A percentile compares a stretch with the other conserved stretches of the same genome.
Conservation (phyloP, 495 filamentous ascomycete species). For the Aspergillus ellipticus region DNA sequence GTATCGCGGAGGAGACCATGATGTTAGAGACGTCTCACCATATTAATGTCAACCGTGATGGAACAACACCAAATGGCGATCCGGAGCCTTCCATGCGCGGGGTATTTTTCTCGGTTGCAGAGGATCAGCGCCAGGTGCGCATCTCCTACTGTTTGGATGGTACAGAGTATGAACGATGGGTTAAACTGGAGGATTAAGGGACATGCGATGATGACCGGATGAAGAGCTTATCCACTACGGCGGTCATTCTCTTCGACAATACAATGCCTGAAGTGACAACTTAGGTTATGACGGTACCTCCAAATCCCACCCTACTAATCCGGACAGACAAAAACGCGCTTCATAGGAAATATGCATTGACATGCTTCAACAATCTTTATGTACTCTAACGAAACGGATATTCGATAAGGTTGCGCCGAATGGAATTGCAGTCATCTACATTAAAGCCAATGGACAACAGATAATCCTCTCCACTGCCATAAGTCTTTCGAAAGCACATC, state of each 20-base stretch:
- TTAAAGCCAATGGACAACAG: not conserved
- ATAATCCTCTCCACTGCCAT: not conserved
- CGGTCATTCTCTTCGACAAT: not conserved
- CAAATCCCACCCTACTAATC: no score
- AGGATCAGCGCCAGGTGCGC: not conserved
- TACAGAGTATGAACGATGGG: not conserved
- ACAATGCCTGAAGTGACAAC: not conserved
- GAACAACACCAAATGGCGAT: not conserved
- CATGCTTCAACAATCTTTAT: not conserved
- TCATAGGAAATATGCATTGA: no score
- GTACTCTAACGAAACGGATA: not conserved
- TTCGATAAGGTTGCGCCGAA: not conserved
- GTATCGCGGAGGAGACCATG: slow-evolving; percentile 11
- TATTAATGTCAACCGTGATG: not conserved
- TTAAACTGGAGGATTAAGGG: not conserved
- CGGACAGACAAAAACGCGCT: no score
- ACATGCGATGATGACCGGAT: not conserved
- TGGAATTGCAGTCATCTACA: not conserved
- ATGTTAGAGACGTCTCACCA: slow-evolving; percentile 3
- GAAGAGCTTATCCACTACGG: not conserved
- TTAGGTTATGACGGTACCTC: not conserved
- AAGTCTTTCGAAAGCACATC: not conserved
- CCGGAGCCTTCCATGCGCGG: not conserved
- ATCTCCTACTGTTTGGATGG: not conserved
- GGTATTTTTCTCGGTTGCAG: not conserved